Conservation (phyloP, 2,329 filamentous ascomycete genomes). For the Didymella arachidicola region DNA sequence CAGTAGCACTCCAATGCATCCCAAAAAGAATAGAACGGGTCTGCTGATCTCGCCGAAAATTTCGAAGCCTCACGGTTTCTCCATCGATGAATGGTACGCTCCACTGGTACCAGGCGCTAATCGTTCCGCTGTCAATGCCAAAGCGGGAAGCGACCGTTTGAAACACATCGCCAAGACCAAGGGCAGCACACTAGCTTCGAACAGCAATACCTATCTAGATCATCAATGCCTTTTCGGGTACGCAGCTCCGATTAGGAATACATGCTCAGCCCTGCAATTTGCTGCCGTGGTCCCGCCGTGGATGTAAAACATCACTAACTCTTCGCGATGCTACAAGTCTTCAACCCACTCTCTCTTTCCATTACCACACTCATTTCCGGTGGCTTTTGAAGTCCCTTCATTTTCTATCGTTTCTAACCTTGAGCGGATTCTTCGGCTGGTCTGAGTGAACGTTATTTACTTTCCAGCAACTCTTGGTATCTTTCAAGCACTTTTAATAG, state of each 20-base stretch:
- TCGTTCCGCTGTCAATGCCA: conserved; percentile 1
- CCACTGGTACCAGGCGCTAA: background rate
- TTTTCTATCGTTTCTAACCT: conserved; percentile 27
- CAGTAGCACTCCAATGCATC: background rate
- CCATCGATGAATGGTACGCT: background rate
- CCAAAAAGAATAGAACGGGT: background rate
- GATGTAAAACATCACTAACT: conserved; percentile 6
- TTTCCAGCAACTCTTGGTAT: conserved; percentile 3
- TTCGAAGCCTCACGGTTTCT: background rate
- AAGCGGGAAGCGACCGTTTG: conserved; percentile 3
- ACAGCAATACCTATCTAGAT: background rate
- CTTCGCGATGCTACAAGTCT: background rate
- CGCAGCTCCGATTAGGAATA: background rate
- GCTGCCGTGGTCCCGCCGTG: background rate
- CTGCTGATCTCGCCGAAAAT: background rate
- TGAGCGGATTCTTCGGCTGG: conserved; percentile 36
- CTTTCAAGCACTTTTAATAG: background rate
- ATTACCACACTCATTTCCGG: conserved; percentile 15
- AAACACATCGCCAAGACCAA: conserved; percentile 10
- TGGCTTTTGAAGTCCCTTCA: conserved; percentile 7
- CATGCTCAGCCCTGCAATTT: conserved; percentile 9
- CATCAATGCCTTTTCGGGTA: conserved; percentile 4
- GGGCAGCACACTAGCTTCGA: conserved; percentile 6
- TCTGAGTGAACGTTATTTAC: conserved; percentile 32
- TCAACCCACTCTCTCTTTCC: conserved; percentile 1